A percentile compares a stretch with the other conserved stretches of the same genome.
Conservation (phyloP, 768 basidiomycete genomes). For the Fistulinella prunicolor region DNA sequence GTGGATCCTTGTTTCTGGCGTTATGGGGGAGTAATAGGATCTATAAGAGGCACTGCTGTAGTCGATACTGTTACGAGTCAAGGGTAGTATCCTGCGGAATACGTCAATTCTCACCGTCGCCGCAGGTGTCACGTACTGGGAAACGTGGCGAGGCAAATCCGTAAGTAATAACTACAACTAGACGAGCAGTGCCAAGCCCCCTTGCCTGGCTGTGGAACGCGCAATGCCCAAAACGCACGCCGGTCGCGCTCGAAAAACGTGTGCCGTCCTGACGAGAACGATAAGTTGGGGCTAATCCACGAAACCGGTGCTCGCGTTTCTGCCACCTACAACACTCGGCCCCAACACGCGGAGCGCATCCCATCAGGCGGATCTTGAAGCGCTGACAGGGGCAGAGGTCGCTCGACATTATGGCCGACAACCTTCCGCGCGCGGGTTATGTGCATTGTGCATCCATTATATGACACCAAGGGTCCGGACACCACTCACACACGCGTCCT, state of each 20-base stretch:
- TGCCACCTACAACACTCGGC: constrained; percentile 2
- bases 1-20: constrained; percentile 3
- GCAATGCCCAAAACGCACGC: constrained; percentile 4
- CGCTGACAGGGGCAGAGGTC: background rate
- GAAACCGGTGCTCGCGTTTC: constrained; percentile 12
- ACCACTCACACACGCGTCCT: constrained; percentile 2
- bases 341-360: background rate
- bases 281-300: background rate
- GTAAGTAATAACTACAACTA: background rate
- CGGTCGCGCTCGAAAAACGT: constrained; percentile 3
- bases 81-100: too few relatives aligned
- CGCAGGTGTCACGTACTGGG: background rate
- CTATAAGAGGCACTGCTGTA: background rate
- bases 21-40: background rate
- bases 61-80: background rate
- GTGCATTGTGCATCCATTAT: background rate
- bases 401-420: constrained; percentile 1
- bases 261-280: background rate
- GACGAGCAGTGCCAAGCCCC: background rate
- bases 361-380: constrained; percentile 19
- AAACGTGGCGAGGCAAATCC: background rate
- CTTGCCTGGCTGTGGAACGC: background rate
- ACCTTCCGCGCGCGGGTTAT: background rate
- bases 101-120: background rate
- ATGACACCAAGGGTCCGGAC: constrained; percentile 6